Conservation (phyloP, 2,329 filamentous ascomycete species). For the Didymosphaeria variabile region DNA sequence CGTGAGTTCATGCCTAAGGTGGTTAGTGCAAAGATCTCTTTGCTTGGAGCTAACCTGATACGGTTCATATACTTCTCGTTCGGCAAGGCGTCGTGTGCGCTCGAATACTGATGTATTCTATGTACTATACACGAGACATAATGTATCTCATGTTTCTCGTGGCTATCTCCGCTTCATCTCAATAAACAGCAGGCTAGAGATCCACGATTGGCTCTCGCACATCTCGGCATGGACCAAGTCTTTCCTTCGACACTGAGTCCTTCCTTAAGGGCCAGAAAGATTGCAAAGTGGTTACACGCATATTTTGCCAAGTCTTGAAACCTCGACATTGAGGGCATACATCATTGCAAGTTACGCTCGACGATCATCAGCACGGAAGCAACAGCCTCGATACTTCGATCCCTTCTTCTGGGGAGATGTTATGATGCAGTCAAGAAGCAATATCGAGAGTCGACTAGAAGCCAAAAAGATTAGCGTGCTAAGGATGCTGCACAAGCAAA, state of each 20-base stretch:
- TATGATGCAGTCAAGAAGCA: too few relatives aligned
- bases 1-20: not conserved
- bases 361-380: not conserved
- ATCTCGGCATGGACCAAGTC: too few relatives aligned
- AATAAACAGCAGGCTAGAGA: too few relatives aligned
- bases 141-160: too few relatives aligned
- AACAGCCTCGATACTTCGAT: not conserved
- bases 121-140: too few relatives aligned
- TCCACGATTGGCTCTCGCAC: too few relatives aligned
- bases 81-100: not conserved
- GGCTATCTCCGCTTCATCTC: too few relatives aligned
- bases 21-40: not conserved
- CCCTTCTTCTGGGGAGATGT: too few relatives aligned
- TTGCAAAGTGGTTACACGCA: not conserved
- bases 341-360: not conserved
- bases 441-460: too few relatives aligned
- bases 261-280: too few relatives aligned
- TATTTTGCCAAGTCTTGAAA: not conserved
- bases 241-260: too few relatives aligned
- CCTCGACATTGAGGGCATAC: not conserved
- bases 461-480: not conserved
- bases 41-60: slow-evolving; percentile 1
- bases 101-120: not conserved
- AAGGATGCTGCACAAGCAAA: not conserved
- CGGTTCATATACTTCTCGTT: too few relatives aligned